These are phyloP conservation scores for Yamadazyma diddensiae DNA, from an alignment of 1,139 yeast genomes.

Conservation along the genomic window DNA sequence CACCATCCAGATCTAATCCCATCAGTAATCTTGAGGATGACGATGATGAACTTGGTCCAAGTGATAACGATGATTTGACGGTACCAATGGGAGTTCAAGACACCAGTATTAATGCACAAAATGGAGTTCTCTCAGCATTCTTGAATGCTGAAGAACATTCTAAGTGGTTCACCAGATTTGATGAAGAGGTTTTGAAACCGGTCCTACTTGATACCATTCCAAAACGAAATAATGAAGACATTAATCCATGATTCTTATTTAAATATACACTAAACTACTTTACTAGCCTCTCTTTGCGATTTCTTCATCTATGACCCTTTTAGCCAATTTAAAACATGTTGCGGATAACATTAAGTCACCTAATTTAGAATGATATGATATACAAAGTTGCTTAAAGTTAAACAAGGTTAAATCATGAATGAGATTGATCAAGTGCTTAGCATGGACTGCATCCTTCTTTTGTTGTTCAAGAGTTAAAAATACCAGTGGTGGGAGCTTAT, in stretches of 20 bases:
- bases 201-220: constrained; percentile 69
- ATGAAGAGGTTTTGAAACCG: constrained; percentile 94
- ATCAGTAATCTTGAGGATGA: constrained; percentile 15
- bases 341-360: constrained; percentile 63
- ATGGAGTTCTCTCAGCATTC: constrained; percentile 41
- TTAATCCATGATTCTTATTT: constrained; percentile 6
- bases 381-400: constrained; percentile 61
- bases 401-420: constrained; percentile 62
- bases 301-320: constrained; percentile 70
- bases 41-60: constrained; percentile 30
- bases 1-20: constrained; percentile 5
- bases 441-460: constrained; percentile 18
- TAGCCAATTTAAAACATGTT: constrained; percentile 63
- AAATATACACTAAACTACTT: constrained; percentile 4
- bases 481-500: constrained; percentile 43
- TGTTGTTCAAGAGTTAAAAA: constrained; percentile 33
- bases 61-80: constrained; percentile 41
- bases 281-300: constrained; percentile 26
- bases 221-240: constrained; percentile 13
- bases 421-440: constrained; percentile 45
- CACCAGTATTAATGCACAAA: constrained; percentile 8
- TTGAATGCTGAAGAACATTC: constrained; percentile 72
- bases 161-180: constrained; percentile 90
- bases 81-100: constrained; percentile 3
- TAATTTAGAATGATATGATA: constrained; percentile 58